Evolutionary conservation across 169 alveolate species (phyloP), one percentile per base, ranked within the genome.

Genomic region (Plasmodium berghei): DNA sequence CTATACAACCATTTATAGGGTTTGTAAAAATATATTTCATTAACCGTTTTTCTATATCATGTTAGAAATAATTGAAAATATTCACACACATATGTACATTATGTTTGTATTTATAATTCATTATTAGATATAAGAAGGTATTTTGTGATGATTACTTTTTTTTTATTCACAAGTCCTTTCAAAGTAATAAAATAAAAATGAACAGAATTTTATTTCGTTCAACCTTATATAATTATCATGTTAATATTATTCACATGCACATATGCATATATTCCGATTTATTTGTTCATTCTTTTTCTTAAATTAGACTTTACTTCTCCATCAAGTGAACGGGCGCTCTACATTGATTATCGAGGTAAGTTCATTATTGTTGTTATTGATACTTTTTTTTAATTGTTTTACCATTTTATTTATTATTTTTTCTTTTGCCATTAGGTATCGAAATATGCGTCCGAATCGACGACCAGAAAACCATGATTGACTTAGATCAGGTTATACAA

Each of bases 1-100:
- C 88, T 56, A 56, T 75, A 56, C 88, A 75, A 22, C 88, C 88
- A 55, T 75, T 75, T 75, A 75, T 75, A 52, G 88, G 88, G 88
- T 75, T 48, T 26, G 49, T 72, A 73, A 73, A 62, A 24, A 62
- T 24, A 61, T 62, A 62, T 26, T 9, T 0, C 22, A 4, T 9
- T 22, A 34, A 42, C 5, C 4, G n/a, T 2, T n/a, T 1, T 14
- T 14, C 20, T 6, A 16, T 52, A 52, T 16, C 59, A 52, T 52
- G 14, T 12, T 58, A 58, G 0, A 58, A 12, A 58, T 58, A 24
- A n/a, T 2, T 58, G 28, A 2, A 58, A n/a, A 18, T 58, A 58
- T 18, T 42, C 66, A 58, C 4, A 1, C 40, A 3, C 54, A 64
- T 14, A 16, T 8, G 1, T 54, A 54, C 8, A 3, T 54, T 58